These are phyloP conservation scores for Cucurbita maxima DNA, from an alignment of 306 rosid species.

Conservation along the genomic window DNA sequence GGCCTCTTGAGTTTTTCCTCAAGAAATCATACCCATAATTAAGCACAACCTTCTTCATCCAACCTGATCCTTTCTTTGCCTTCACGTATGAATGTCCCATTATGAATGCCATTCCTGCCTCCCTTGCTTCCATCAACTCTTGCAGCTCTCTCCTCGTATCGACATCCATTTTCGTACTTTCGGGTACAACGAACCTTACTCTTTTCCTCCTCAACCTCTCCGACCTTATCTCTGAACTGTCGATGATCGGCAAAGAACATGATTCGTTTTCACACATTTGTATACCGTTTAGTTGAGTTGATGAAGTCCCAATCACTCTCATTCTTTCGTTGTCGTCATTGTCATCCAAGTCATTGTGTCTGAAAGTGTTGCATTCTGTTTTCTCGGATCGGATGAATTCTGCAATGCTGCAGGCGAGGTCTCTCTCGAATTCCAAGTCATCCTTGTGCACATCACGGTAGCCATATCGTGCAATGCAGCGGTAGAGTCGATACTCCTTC, in stretches of 20 bases:
- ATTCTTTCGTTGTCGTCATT: constrained; percentile 47
- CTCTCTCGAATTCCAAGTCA: constrained; percentile 76
- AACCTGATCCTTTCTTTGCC: constrained; percentile 85
- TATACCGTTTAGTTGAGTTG: constrained; percentile 48
- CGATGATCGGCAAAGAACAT: constrained; percentile 17
- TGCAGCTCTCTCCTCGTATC: constrained; percentile 46
- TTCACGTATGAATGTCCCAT: constrained; percentile 87
- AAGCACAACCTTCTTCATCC: constrained; percentile 61
- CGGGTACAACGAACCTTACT: constrained; percentile 70
- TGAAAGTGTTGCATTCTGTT: constrained; percentile 18
- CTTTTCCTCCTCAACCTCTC: constrained; percentile 38
- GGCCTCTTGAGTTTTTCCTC: constrained; percentile 84
- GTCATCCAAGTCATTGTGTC: constrained; percentile 23
- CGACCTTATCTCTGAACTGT: constrained; percentile 44
- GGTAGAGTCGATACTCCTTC: constrained; percentile 67
- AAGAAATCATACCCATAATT: constrained; percentile 88
- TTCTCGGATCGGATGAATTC: constrained; percentile 67
- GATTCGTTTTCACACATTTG: constrained; percentile 41
- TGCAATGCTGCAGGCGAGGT: constrained; percentile 78
- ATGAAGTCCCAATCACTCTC: constrained; percentile 83
- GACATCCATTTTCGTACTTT: constrained; percentile 40
- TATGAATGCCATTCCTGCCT: constrained; percentile 92
- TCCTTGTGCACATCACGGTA: constrained; percentile 81
- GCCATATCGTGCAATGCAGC: constrained; percentile 91
- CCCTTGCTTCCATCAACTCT: constrained; percentile 90